Evolutionary conservation across 2,329 filamentous ascomycete species (phyloP).

Genomic region (Trichoderma atrobrunneum): DNA sequence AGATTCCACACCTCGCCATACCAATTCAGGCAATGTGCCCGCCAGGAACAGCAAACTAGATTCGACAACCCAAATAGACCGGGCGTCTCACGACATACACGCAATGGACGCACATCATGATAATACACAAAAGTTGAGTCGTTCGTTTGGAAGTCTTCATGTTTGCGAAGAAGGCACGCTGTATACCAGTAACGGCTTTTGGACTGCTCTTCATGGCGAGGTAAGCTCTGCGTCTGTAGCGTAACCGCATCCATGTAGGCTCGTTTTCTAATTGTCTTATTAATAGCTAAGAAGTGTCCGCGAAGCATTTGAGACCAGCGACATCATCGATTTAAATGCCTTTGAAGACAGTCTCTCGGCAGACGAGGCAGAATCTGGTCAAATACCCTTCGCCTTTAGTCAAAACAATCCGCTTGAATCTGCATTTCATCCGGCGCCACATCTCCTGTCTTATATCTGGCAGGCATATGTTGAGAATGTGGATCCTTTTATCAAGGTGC

Average conservation of each 20-base stretch:
- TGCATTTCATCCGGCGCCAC: constrained; percentile 26
- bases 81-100: not conserved
- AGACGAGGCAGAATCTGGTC: not conserved
- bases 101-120: not conserved
- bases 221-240: constrained; percentile 15
- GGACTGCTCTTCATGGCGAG: constrained; percentile 33
- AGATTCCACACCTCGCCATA: not conserved
- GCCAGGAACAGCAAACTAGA: not conserved
- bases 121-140: not conserved
- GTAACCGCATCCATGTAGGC: not conserved
- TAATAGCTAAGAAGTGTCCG: constrained; percentile 2
- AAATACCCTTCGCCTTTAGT: not conserved
- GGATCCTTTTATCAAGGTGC: constrained; percentile 33
- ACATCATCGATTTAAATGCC: not conserved
- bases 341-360: not conserved
- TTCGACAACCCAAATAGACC: not conserved
- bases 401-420: not conserved
- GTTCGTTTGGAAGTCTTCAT: constrained; percentile 14
- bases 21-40: not conserved
- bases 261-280: constrained; percentile 21
- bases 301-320: not conserved
- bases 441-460: constrained; percentile 33
- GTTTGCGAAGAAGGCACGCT: constrained; percentile 17
- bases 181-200: constrained; percentile 32
- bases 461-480: constrained; percentile 30